These are phyloP conservation scores for Penicillium arizonense DNA, from an alignment of 495 filamentous ascomycete species.

Conservation along the genomic window DNA sequence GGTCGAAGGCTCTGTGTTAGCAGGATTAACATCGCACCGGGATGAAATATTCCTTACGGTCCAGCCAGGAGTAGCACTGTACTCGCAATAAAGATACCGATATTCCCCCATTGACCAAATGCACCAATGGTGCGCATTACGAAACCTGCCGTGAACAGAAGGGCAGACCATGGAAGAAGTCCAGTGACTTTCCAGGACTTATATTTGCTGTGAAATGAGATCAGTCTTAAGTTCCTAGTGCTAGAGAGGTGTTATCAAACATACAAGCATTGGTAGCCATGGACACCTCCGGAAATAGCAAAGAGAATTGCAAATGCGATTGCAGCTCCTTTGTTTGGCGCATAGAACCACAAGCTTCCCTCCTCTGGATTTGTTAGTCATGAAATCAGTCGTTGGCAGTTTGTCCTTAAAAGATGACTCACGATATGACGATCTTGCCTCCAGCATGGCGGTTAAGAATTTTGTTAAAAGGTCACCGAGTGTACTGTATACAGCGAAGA, in stretches of 20 bases:
- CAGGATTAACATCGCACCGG: neutral
- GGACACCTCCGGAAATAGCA: conserved; percentile 52
- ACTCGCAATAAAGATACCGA: conserved; percentile 58
- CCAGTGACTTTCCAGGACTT: conserved; percentile 53
- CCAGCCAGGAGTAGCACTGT: conserved; percentile 60
- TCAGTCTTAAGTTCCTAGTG: neutral
- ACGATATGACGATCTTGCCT: conserved; percentile 17
- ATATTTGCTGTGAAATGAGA: conserved; percentile 32
- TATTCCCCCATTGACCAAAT: conserved; percentile 54
- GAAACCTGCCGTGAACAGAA: conserved; percentile 58
- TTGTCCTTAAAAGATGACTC: neutral
- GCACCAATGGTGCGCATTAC: conserved; percentile 55
- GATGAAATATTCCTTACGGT: conserved; percentile 50
- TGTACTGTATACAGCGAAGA: neutral
- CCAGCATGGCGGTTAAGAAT: conserved; percentile 11
- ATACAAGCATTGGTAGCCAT: conserved; percentile 64
- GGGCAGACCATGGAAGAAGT: conserved; percentile 50
- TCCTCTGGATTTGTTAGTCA: conserved; percentile 28
- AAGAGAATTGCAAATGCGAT: conserved; percentile 68
- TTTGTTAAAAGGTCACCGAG: neutral
- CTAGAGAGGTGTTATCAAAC: neutral
- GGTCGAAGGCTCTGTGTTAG: neutral
- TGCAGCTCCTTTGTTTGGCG: conserved; percentile 70
- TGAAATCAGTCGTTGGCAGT: conserved; percentile 5
- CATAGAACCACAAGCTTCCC: conserved; percentile 66